Conservation (phyloP, 78 protist genomes). For the Speleostelium caveatum region DNA sequence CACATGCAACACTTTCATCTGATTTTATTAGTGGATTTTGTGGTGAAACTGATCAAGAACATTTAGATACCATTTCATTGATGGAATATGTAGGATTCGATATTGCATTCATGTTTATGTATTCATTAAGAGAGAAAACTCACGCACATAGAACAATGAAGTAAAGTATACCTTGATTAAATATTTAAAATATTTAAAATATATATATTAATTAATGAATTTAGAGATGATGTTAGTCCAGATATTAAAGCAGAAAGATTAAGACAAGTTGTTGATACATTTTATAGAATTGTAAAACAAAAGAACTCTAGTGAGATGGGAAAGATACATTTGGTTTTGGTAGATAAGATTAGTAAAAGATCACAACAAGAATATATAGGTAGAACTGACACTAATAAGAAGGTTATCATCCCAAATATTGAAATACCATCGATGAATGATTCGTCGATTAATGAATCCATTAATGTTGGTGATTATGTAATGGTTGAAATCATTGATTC, state of each 20-base stretch:
- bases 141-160: conserved; percentile 71
- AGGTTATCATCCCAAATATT: conserved; percentile 36
- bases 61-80: conserved; percentile 78
- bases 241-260: conserved; percentile 31
- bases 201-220: background rate
- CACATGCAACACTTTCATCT: conserved; percentile 53
- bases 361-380: conserved; percentile 71
- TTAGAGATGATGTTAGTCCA: conserved; percentile 69
- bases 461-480: conserved; percentile 49
- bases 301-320: conserved; percentile 68
- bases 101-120: conserved; percentile 84
- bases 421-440: background rate
- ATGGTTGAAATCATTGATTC: conserved; percentile 55
- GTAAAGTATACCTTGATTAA: background rate
- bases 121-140: conserved; percentile 80
- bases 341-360: conserved; percentile 51
- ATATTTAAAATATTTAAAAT: background rate
- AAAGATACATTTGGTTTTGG: conserved; percentile 58
- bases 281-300: conserved; percentile 30
- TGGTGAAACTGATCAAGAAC: conserved; percentile 95
- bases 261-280: conserved; percentile 46
- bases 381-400: conserved; percentile 81
- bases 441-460: background rate
- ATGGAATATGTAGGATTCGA: conserved; percentile 83
- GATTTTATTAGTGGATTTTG: conserved; percentile 96